Evolutionary conservation across 306 rosid genomes (phyloP).

Genomic region (Begonia peltatifolia): DNA sequence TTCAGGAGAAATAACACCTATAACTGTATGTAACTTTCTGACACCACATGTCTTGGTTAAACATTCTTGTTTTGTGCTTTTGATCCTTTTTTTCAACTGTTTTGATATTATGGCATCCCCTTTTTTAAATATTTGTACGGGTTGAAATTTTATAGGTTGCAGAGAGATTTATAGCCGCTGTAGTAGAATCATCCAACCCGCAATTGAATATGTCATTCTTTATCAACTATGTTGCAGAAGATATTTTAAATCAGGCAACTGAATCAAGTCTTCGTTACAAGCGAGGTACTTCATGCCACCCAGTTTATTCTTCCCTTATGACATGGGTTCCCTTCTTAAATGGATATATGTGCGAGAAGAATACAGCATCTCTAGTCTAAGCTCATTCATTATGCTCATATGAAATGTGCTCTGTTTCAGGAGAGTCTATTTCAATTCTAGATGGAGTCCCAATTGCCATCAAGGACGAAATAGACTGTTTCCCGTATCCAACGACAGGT

Average conservation of each 20-base stretch:
- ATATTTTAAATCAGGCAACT: conserved; percentile 60
- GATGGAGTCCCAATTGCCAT: conserved; percentile 80
- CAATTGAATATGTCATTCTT: conserved; percentile 65
- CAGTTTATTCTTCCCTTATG: not conserved
- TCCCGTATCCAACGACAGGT: conserved; percentile 95
- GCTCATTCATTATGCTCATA: not conserved
- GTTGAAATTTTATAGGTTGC: conserved; percentile 40
- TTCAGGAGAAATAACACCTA: conserved; percentile 52
- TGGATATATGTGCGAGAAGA: not conserved
- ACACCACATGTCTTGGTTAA: not conserved
- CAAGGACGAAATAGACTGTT: conserved; percentile 93
- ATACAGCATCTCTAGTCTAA: not conserved
- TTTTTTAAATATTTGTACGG: not conserved
- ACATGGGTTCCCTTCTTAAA: not conserved
- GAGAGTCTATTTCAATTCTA: conserved; percentile 54
- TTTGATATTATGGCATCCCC: not conserved
- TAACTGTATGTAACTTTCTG: conserved; percentile 26
- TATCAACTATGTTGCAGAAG: conserved; percentile 39
- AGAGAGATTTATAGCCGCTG: conserved; percentile 47
- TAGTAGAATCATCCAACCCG: conserved; percentile 37
- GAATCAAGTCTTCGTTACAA: conserved; percentile 56
- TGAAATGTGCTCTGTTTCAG: conserved; percentile 19
- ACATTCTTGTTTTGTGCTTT: too few relatives aligned
- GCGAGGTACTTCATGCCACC: conserved; percentile 25
- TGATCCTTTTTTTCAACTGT: not conserved